Evolutionary conservation across 495 filamentous ascomycete genomes (phyloP), one percentile per base, ranked within the genome.

Genomic region (Bathelium albidoporum): DNA sequence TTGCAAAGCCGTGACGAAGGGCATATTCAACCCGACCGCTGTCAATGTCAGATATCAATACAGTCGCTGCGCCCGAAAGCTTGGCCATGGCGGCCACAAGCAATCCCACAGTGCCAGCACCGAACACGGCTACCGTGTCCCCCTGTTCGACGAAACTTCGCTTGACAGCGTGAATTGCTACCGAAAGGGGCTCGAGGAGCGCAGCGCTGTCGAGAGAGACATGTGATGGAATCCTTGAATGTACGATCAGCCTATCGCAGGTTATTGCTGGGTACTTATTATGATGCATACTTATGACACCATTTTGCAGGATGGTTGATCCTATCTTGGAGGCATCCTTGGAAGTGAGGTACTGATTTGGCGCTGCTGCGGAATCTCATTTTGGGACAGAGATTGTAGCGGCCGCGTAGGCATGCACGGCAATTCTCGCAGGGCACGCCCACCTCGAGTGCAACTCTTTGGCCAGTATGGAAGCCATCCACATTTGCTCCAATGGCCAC

Each of bases 21-120:
- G 90, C 90, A 62, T 93, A 93, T 26, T 81, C 76, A 14, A 92
- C 80, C 0, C 90, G 77, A 2, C 88, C 83, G 26, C 75, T 79
- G 67, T 92, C 86, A 64, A 92, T 91, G 72, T 95, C 90, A 10
- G 89, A 89, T 53, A 94, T 86, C 2, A 91, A 73, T 44, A 95
- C 81, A 1, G 68, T 78, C 61, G 78, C 83, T 32, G 85, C 83
- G 26, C 89, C 85, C 53, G 86, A 86, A 59, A 88, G 81, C 67
- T 85, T 86, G 43, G 80, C 78, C 20, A 85, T 80, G 0, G 88
- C 86, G 24, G 89, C 89, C 29, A 87, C 85, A 0, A 95, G 78
- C 9, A 94, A 75, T 0, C 90, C 90, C 2, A 96, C 86, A 3
- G 89, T 84, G 2, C 90, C 90, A 10, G 90, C 89, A 16, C 90